phyloP scores from a whole-genome alignment of 2,329 filamentous ascomycete species.

The Clarireedia hainanense region DNA sequence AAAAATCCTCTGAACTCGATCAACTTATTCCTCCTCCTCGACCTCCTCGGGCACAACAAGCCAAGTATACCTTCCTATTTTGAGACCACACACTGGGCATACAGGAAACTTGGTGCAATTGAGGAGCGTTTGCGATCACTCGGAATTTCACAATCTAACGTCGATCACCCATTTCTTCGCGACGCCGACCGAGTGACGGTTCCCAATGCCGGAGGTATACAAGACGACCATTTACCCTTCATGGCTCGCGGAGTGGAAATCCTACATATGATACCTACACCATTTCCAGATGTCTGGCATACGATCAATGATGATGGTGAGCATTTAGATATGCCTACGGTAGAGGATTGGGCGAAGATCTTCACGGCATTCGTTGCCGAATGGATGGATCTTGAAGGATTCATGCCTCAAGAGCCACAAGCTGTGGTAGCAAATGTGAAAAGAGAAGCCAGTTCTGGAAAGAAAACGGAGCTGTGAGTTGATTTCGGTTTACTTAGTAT shows the following conservation, averaged over 20 bases:
- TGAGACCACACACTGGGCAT: constrained; percentile 87
- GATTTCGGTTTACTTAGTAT: constrained; percentile 9
- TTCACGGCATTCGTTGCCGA: constrained; percentile 79
- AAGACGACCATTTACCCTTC: constrained; percentile 91
- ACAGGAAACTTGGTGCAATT: constrained; percentile 63
- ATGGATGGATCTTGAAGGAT: constrained; percentile 70
- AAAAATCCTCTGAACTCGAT: constrained; percentile 70
- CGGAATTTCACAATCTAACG: constrained; percentile 54
- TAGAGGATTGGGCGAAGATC: constrained; percentile 82
- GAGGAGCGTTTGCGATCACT: constrained; percentile 67
- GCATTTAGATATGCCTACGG: constrained; percentile 71
- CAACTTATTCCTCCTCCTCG: constrained; percentile 82
- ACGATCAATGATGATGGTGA: constrained; percentile 72
- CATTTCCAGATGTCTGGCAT: constrained; percentile 85
- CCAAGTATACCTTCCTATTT: constrained; percentile 81
- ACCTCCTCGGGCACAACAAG: constrained; percentile 66
- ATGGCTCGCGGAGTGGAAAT: constrained; percentile 79
- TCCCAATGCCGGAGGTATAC: constrained; percentile 44
- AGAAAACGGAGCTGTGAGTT: constrained; percentile 29
- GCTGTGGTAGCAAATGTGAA: constrained; percentile 11
- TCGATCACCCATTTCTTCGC: constrained; percentile 53
- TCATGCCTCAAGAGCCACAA: constrained; percentile 19
- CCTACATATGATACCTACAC: constrained; percentile 77
- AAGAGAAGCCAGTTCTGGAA: constrained; percentile 10
- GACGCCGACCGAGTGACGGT: constrained; percentile 47